Conservation (phyloP, 2,329 filamentous ascomycete genomes). For the Colletotrichum zoysiae region DNA sequence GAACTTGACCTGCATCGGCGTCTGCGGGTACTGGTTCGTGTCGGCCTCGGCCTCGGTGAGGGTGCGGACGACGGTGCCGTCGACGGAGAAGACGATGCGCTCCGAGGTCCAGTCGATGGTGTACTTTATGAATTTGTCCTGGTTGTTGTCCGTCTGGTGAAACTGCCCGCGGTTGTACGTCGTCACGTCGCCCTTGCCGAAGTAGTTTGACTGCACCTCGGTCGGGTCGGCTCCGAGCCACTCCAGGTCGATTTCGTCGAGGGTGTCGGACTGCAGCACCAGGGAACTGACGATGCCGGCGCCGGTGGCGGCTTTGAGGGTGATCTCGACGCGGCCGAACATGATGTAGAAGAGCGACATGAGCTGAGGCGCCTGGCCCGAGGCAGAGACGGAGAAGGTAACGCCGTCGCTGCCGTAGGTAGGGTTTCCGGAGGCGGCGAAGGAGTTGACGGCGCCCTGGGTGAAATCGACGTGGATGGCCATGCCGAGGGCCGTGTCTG, state of each 20-base stretch:
- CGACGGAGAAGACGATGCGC: constrained; percentile 89
- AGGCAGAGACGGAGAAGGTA: constrained; percentile 80
- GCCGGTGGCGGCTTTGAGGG: constrained; percentile 87
- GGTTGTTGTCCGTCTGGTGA: constrained; percentile 77
- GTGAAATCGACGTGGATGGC: constrained; percentile 89
- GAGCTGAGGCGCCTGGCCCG: constrained; percentile 88
- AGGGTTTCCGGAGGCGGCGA: constrained; percentile 76
- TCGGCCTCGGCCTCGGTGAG: constrained; percentile 78
- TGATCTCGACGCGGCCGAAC: constrained; percentile 92
- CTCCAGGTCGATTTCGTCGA: constrained; percentile 98
- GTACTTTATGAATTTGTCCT: constrained; percentile 85
- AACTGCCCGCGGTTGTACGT: constrained; percentile 91
- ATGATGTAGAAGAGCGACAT: constrained; percentile 97
- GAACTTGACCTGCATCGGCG: constrained; percentile 94
- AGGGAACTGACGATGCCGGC: constrained; percentile 93
- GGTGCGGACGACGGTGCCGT: constrained; percentile 81
- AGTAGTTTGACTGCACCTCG: constrained; percentile 97
- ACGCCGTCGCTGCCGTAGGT: constrained; percentile 83
- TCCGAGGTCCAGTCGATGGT: constrained; percentile 90
- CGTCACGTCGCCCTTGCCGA: constrained; percentile 89
- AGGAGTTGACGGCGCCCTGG: constrained; percentile 81
- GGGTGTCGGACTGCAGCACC: constrained; percentile 88
- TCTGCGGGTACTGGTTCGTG: constrained; percentile 86
- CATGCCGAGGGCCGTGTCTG: constrained; percentile 85
- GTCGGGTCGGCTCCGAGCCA: constrained; percentile 85